phyloP scores from a whole-genome alignment of 2,329 filamentous ascomycete species.

The Calonectria pseudoturangicola region DNA sequence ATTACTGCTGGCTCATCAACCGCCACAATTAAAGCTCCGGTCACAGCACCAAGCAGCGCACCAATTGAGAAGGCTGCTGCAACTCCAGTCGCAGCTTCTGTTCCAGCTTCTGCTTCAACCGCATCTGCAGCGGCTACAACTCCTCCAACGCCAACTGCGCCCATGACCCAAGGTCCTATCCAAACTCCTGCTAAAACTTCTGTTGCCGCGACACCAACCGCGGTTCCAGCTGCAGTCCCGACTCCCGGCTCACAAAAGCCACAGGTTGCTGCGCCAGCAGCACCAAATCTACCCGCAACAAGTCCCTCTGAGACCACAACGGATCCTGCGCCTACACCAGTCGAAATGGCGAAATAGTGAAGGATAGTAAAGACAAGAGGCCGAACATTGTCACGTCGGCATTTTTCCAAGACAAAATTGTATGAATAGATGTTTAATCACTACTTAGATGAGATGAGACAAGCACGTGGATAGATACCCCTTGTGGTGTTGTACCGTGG shows the following conservation, averaged over 20 bases:
- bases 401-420: neutral
- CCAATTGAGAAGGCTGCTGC: constrained; percentile 18
- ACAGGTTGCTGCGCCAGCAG: neutral
- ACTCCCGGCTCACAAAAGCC: constrained; percentile 12
- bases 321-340: neutral
- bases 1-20: constrained; percentile 4
- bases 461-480: constrained; percentile 24
- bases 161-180: constrained; percentile 16
- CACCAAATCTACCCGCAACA: neutral
- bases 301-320: neutral
- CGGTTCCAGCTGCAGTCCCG: constrained; percentile 2
- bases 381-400: neutral
- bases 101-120: constrained; percentile 28
- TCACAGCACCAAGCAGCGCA: neutral
- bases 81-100: constrained; percentile 11
- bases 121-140: neutral
- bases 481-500: neutral
- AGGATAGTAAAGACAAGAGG: neutral
- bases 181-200: constrained; percentile 4
- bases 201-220: neutral
- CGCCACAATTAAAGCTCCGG: neutral
- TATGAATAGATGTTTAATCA: constrained; percentile 26
- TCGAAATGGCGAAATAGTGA: constrained; percentile 7
- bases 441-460: constrained; percentile 15
- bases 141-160: constrained; percentile 11